Base-by-base conservation (phyloP, 306 rosid genomes). In the Casuarina equisetifolia region DNA sequence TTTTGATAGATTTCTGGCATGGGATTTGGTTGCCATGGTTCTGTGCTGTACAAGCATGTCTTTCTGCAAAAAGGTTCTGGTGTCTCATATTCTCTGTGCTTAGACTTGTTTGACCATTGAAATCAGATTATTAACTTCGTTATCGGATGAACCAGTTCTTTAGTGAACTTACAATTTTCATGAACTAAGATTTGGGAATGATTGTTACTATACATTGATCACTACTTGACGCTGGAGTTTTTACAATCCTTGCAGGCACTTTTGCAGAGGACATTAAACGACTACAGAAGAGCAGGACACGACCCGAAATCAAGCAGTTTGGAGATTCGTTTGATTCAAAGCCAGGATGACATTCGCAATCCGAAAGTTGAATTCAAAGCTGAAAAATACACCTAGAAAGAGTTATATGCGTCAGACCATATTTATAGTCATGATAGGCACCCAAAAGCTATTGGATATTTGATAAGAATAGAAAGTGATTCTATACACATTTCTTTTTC, bases 321-420 rank as follows among this genome's bases (percentile, higher is more conserved):
- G 83, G 97, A 91, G 86, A 91, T 90, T 77, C 84, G 92, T 74
- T 82, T 93, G 85, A 84, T 93, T 75, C 97, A 91, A 82, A 91
- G 97, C 85, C 93, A 86, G 78, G 96, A 92, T 32, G 85, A 89
- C 70, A 89, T 93, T 78, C 90, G 93, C 66, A 82, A 58, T 32
- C 93, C 91, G 5, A 49, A 85, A 77, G 83, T 88, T 69, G 68
- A 80, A 74, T 79, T 84, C 79, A 80, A 80, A 83, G 94, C 95
- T 43, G 82, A 93, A 84, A 84, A 72, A 77, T 93, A 76, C 85
- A 52, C 51, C 79, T 88, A 79, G 17, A 88, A 49, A 42, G 67
- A 66, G 53, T 73, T 76, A 54, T 77, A 62, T 63, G 61, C 52
- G 45, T 20, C 58, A 75, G 40, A 35, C 15, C 57, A 59, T 72